A percentile compares a stretch with the other conserved stretches of the same genome.
Evolutionary conservation across 2,329 filamentous ascomycete species (phyloP).

Genomic region (Zymoseptoria ardabiliae): DNA sequence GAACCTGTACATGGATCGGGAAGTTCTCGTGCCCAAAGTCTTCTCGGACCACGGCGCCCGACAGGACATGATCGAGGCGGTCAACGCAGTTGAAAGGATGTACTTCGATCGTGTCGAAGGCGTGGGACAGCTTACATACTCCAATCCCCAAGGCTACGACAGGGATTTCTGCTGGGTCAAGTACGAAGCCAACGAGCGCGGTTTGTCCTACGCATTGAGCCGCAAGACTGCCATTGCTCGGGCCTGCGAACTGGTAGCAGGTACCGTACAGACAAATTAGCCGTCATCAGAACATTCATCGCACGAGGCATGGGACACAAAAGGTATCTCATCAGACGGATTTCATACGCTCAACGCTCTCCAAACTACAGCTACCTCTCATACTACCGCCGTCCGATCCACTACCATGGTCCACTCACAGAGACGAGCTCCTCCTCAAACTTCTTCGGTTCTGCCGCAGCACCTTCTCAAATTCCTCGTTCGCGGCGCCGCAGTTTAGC

Average conservation of each 20-base stretch:
- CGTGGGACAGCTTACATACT: not conserved
- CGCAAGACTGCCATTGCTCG: not conserved
- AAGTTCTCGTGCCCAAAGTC: not conserved
- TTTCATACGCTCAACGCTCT: not conserved
- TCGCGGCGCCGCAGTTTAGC: not conserved
- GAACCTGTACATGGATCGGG: constrained; percentile 2
- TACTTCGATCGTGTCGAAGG: not conserved
- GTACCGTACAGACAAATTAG: not conserved
- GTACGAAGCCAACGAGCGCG: not conserved
- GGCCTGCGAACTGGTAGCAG: not conserved
- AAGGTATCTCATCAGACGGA: too few species aligned
- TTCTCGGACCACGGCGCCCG: not conserved
- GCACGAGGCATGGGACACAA: too few species aligned
- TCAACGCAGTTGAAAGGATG: not conserved
- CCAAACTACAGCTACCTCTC: not conserved
- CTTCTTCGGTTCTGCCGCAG: not conserved
- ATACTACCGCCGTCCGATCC: not conserved
- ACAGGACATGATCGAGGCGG: not conserved
- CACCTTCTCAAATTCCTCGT: not conserved
- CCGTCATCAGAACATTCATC: not conserved
- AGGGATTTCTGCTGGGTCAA: not conserved
- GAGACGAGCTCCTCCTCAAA: not conserved
- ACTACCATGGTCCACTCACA: not conserved
- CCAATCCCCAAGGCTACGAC: not conserved
- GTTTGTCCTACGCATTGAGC: not conserved